Evolutionary conservation across 176 grass and related monocot species (phyloP), one percentile per base, ranked within the genome.

Genomic region (Lolium perenne): DNA sequence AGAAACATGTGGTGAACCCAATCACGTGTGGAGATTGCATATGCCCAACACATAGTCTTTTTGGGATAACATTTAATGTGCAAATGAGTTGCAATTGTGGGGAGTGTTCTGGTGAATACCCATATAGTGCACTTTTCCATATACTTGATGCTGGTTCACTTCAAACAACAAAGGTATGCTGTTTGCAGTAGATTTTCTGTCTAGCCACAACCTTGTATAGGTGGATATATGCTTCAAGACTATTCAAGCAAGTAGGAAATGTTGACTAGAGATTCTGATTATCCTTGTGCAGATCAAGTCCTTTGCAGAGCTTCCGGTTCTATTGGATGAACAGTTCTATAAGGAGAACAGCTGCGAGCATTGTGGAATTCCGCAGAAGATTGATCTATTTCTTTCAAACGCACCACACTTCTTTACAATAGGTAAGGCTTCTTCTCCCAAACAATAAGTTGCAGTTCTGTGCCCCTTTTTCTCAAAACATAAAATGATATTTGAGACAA

Each of bases 401-500:
- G n/a, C 48, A 1, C 79, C 46, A n/a, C 79, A 82, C 17, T 69
- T 82, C 47, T 69, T 82, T 69, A 69, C 79, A 82, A 82, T 68
- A 54, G 80, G 80, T 82, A 56, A 70, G 51, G 2, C 3, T 35
- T 18, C 25, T 70, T 51, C 11, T 70, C 4, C 67, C 65, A 16
- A 68, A 53, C 17, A 67, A 13, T 23, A 23, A 12, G 38, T 69
- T 82, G 16, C 23, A 38, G 13, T 51, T 20, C 10, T 54, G 25
- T 12, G 12, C 4, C 18, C 7, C 68, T n/a, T 21, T 68, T 29
- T 54, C 4, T 6, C 2, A 49, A 49, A 22, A 78, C 4, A 56
- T 5, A n/a, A 77, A 18, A 53, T n/a, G 6, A 38, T 26, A 32
- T 17, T 56, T 7, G 16, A 78, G 75, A 59, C 58, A 3, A n/a